Base-by-base conservation (phyloP, 768 basidiomycete genomes). In the Mycena chlorophos region DNA sequence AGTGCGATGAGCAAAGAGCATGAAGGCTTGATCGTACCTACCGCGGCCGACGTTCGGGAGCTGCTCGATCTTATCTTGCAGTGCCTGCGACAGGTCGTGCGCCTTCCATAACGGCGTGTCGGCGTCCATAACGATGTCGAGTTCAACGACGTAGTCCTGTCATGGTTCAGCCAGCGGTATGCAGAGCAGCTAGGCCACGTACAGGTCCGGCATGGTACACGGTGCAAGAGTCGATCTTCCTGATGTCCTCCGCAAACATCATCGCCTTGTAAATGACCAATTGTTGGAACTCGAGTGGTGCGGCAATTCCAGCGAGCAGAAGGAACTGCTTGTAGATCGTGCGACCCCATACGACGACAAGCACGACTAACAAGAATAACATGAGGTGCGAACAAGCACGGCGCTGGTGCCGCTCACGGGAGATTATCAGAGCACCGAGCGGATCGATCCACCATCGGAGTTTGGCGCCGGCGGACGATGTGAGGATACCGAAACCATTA, bases 231-330 rank as follows among this genome's bases (percentile, higher is more conserved):
- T 87, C 86, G 40, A 86, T 73, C 55, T 77, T 72, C 58, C 79
- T 76, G 56, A 86, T 85, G 45, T 80, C 79, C 22, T 79, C 73
- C 46, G 75, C 78, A 70, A 85, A 87, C 19, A 82, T 85, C 72
- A 79, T 78, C 2, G 82, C 71, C 63, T 87, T 87, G 77, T 88
- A 88, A 0, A 79, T 78, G 64, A 87, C 77, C 22, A 86, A 73
- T 64, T 85, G 80, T 31, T 76, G 67, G 66, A 85, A 86, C 22
- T 86, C 84, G 27, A 78, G 71, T 5, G 83, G 81, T 4, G 86
- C 86, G 1, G 83, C 78, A 52, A 80, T 79, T 8, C 86, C 86
- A 4, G 84, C 84, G 16, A 88, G 72, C n/a, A 80, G 73, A 50
- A 74, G 73, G 65, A 86, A 86, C 63, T 86, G 76, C 40, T 69